These are phyloP conservation scores for Syncephalastrum sp. DNA, from an alignment of 371 early-diverging fungal species.

Conservation along the genomic window DNA sequence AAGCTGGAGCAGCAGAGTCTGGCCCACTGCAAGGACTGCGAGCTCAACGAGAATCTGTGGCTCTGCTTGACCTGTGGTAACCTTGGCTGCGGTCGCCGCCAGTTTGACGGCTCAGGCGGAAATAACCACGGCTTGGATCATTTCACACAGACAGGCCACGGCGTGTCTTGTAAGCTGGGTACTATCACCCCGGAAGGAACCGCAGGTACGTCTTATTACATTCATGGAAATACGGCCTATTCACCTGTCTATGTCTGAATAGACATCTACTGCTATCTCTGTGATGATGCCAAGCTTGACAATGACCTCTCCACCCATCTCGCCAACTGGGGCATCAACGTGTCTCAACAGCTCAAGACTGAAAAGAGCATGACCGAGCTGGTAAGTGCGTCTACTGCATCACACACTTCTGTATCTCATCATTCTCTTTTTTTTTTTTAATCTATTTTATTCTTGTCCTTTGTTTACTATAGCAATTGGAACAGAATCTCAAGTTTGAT, in stretches of 20 bases:
- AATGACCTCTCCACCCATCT: conserved; percentile 79
- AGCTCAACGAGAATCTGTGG: conserved; percentile 84
- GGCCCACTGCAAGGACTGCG: conserved; percentile 87
- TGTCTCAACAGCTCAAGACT: conserved; percentile 82
- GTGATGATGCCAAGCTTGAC: conserved; percentile 84
- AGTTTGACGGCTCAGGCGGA: conserved; percentile 99
- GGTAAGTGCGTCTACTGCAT: conserved; percentile 32
- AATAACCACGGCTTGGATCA: conserved; percentile 97
- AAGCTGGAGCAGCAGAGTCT: conserved; percentile 51
- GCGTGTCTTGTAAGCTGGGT: conserved; percentile 87
- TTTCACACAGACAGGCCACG: conserved; percentile 82
- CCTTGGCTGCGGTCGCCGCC: conserved; percentile 83
- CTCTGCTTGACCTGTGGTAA: conserved; percentile 77
- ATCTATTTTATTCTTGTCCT: no score
- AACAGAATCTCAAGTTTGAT: conserved; percentile 94
- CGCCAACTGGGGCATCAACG: conserved; percentile 85
- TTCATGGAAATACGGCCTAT: not conserved
- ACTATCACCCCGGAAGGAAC: conserved; percentile 97
- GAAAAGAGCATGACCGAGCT: conserved; percentile 92
- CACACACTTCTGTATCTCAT: not conserved
- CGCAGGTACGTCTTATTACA: conserved; percentile 58
- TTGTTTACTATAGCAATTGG: conserved; percentile 65
- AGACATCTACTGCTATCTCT: conserved; percentile 93
- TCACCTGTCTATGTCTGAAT: not conserved
- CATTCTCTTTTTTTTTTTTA: not conserved